Evolutionary conservation across 139 green algal genomes (phyloP).

Genomic region (Ettlia oleoabundans): DNA sequence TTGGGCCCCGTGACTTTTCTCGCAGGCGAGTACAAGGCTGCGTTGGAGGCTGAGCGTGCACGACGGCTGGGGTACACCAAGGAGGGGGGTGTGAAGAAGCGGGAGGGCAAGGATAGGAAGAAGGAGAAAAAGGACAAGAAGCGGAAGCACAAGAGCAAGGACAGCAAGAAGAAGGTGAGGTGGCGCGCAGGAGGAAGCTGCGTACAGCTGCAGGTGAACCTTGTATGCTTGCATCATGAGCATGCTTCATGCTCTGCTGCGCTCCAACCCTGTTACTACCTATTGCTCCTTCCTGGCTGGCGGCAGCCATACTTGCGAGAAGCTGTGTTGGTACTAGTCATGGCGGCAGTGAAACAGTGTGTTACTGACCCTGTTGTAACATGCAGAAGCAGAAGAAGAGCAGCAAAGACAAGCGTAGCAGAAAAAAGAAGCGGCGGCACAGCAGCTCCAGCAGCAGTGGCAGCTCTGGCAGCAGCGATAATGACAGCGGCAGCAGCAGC

Average conservation of each 20-base stretch:
- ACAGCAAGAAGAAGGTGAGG: constrained; percentile 32
- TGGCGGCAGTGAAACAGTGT: too few species aligned
- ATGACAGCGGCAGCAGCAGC: constrained; percentile 1
- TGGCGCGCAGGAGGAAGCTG: too few species aligned
- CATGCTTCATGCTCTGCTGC: not conserved
- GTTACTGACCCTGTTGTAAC: too few species aligned
- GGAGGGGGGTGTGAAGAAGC: constrained; percentile 27
- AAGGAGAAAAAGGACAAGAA: constrained; percentile 34
- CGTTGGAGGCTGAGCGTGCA: constrained; percentile 32
- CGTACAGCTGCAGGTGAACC: too few species aligned
- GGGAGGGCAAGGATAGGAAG: constrained; percentile 28
- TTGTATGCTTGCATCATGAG: not conserved
- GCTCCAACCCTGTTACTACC: too few species aligned
- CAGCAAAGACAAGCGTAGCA: constrained; percentile 33
- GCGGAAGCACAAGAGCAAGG: constrained; percentile 15
- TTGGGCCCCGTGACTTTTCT: too few species aligned
- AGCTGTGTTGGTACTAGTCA: too few species aligned
- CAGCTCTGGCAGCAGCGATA: constrained; percentile 4
- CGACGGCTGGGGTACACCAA: constrained; percentile 26
- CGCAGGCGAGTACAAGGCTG: constrained; percentile 45
- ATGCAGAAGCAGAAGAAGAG: constrained; percentile 39
- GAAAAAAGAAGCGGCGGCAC: constrained; percentile 45
- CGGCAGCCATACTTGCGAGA: too few species aligned
- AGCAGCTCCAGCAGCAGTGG: constrained; percentile 37
- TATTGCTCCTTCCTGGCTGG: too few species aligned